Base-by-base conservation (phyloP, 1,284 basidiomycete species). In the Vanrija pseudolonga region DNA sequence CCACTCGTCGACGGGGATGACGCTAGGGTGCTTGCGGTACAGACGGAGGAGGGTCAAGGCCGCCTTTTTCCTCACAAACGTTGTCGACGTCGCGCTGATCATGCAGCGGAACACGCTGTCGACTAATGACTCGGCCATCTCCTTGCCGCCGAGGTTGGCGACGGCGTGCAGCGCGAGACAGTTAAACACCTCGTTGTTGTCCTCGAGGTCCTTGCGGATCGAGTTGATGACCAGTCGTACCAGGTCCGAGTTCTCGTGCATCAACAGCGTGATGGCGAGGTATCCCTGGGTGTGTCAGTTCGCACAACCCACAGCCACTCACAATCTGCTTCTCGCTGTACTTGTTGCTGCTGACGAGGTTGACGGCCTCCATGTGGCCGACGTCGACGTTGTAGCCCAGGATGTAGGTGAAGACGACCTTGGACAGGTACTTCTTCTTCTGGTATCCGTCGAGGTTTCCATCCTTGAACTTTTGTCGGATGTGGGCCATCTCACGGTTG, bases 291-390 rank as follows among this genome's bases (percentile, higher is more conserved):
- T 12, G 32, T 14, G 50, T 57, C 36, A 59, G 56, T 36, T 8
- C 32, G 8, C 15, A 24, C 24, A 15, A 22, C 19, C 23, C 22
- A 48, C 19, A 12, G 14, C 1, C 7, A 76, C 89, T 66, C 72
- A 95, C 95, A 63, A 99, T 98, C 78, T 99, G 96, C 78, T 99
- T 99, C 79, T 99, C 96, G 66, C 89, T 93, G 75, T 98, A 98
- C 72, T 96, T 98, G 44, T 84, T 79, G 71, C 90, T 94, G 38
- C 94, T 89, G 66, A 99, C 97, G 63, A 99, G 83, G 76, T 98
- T 97, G 66, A 98, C 90, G 14, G 69, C 95, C 72, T 98, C 95
- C 93, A 98, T 96, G 75, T 98, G 95, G 6, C 96, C 96, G 36
- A 98, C 85, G 72, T 99, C 96, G 66, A 98, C 94, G 76, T 94